Conservation (phyloP, 1,139 yeast species). For the Yamadazyma songkhlaensis region DNA sequence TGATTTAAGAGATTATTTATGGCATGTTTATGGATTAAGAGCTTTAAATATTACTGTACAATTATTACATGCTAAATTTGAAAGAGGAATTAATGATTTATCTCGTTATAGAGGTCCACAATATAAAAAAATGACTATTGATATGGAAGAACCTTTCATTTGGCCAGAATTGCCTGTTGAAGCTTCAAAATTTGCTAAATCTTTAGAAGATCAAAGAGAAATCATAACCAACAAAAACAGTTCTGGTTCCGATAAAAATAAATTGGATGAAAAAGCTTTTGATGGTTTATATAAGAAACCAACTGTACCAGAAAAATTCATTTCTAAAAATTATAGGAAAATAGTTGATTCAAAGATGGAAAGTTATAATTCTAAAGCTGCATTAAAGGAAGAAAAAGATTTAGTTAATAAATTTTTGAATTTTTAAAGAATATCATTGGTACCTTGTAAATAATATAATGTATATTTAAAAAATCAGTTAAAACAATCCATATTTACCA, state of each 20-base stretch:
- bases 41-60: slow-evolving; percentile 88
- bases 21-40: slow-evolving; percentile 82
- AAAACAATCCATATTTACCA: slow-evolving; percentile 24
- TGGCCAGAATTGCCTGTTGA: slow-evolving; percentile 73
- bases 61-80: slow-evolving; percentile 69
- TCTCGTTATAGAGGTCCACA: slow-evolving; percentile 81
- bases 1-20: slow-evolving; percentile 87
- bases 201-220: slow-evolving; percentile 25
- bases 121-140: slow-evolving; percentile 90
- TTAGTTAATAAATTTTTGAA: slow-evolving; percentile 28
- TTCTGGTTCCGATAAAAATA: slow-evolving; percentile 65
- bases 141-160: slow-evolving; percentile 87
- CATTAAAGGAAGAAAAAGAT: slow-evolving; percentile 27
- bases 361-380: slow-evolving; percentile 21
- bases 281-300: slow-evolving; percentile 77
- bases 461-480: slow-evolving; percentile 1
- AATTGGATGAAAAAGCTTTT: slow-evolving; percentile 63
- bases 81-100: slow-evolving; percentile 56
- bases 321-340: slow-evolving; percentile 51
- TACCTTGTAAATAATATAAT: slow-evolving; percentile 3
- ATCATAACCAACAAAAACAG: slow-evolving; percentile 28
- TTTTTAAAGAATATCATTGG: slow-evolving; percentile 8
- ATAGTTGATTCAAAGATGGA: slow-evolving; percentile 38
- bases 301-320: slow-evolving; percentile 67
- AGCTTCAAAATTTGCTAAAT: slow-evolving; percentile 21